phyloP scores from a whole-genome alignment of 805 yeast genomes.

The Citeromyces nyonsensis region DNA sequence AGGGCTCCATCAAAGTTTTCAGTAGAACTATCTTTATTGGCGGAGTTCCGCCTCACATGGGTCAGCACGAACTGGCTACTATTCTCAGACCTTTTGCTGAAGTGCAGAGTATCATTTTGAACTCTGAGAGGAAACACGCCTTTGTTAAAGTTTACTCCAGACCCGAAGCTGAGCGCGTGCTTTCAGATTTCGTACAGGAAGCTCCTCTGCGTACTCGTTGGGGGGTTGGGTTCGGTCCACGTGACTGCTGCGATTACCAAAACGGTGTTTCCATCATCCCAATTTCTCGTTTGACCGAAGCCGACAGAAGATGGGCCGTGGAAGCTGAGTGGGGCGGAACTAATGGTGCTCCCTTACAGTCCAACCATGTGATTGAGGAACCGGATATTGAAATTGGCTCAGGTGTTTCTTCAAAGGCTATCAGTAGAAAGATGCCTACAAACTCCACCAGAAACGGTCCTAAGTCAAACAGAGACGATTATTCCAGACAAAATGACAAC shows the following conservation, averaged over 20 bases:
- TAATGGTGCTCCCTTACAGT: slow-evolving; percentile 66
- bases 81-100: slow-evolving; percentile 72
- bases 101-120: slow-evolving; percentile 80
- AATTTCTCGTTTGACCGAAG: slow-evolving; percentile 77
- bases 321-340: slow-evolving; percentile 96
- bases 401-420: slow-evolving; percentile 85
- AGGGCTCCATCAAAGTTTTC: slow-evolving; percentile 66
- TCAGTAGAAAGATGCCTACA: slow-evolving; percentile 85
- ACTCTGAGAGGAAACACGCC: slow-evolving; percentile 86
- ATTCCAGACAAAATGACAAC: background rate
- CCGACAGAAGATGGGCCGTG: slow-evolving; percentile 81
- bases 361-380: slow-evolving; percentile 83
- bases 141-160: slow-evolving; percentile 90
- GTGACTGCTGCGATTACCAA: slow-evolving; percentile 94
- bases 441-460: slow-evolving; percentile 80
- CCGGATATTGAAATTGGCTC: slow-evolving; percentile 96
- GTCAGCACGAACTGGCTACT: slow-evolving; percentile 52
- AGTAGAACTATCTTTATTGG: slow-evolving; percentile 91
- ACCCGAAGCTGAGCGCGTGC: slow-evolving; percentile 76
- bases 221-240: slow-evolving; percentile 99
- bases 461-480: slow-evolving; percentile 31
- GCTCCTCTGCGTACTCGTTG: slow-evolving; percentile 75
- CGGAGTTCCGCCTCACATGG: slow-evolving; percentile 78
- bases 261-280: slow-evolving; percentile 85
- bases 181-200: slow-evolving; percentile 41